Evolutionary conservation across 805 yeast species (phyloP).

Genomic region (Debaryomyces tyrocola): DNA sequence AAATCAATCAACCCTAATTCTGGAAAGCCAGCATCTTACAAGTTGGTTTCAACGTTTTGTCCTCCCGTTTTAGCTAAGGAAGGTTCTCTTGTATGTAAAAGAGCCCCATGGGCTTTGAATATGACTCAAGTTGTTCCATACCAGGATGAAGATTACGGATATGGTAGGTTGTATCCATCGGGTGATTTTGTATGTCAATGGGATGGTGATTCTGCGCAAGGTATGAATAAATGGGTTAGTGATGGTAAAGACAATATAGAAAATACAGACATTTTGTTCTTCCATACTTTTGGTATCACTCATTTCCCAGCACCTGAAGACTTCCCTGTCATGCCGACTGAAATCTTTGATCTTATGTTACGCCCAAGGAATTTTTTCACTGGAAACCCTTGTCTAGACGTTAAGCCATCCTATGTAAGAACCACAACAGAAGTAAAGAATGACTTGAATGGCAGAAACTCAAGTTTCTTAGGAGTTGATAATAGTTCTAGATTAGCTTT

Average conservation of each 20-base stretch:
- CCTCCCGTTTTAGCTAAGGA: constrained; percentile 73
- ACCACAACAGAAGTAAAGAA: constrained; percentile 41
- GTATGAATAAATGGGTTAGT: constrained; percentile 69
- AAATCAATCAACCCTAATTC: constrained; percentile 64
- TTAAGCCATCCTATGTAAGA: constrained; percentile 58
- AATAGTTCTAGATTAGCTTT: constrained; percentile 42
- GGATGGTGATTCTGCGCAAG: constrained; percentile 66
- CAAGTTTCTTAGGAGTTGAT: constrained; percentile 38
- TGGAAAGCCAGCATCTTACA: constrained; percentile 73
- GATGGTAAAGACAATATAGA: constrained; percentile 58
- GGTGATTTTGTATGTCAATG: constrained; percentile 77
- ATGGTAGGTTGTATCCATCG: constrained; percentile 73
- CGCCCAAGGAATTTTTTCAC: constrained; percentile 79
- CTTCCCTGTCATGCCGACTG: constrained; percentile 88
- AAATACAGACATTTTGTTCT: constrained; percentile 69
- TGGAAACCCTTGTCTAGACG: constrained; percentile 76
- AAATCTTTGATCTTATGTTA: constrained; percentile 69
- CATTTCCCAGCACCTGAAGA: constrained; percentile 90
- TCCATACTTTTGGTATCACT: constrained; percentile 82
- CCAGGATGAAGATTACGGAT: constrained; percentile 49
- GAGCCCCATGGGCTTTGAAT: constrained; percentile 80
- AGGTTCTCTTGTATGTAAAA: constrained; percentile 71
- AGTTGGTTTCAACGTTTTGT: constrained; percentile 72
- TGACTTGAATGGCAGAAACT: constrained; percentile 32
- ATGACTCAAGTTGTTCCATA: constrained; percentile 71